These are phyloP conservation scores for Fusarium domesticum DNA, from an alignment of 2,329 filamentous ascomycete genomes.

Conservation along the genomic window DNA sequence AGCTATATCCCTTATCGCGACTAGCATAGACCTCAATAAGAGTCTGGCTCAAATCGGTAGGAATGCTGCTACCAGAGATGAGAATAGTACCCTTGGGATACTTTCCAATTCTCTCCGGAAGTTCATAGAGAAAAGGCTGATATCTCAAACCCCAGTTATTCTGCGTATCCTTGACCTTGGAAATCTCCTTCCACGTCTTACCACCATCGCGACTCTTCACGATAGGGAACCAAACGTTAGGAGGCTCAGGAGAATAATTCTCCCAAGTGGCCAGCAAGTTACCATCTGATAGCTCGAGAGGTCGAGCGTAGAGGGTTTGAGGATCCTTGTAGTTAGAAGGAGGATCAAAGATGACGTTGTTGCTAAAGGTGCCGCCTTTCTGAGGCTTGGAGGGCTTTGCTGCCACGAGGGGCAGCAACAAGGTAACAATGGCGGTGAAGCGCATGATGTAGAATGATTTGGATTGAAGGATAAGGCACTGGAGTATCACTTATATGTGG, in stretches of 20 bases:
- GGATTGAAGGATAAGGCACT: no score
- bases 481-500: no score
- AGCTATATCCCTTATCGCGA: constrained; percentile 56
- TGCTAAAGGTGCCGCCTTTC: constrained; percentile 17
- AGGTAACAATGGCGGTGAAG: constrained; percentile 4
- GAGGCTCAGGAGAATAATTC: constrained; percentile 56
- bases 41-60: constrained; percentile 57
- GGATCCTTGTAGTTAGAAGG: constrained; percentile 41
- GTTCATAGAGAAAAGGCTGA: constrained; percentile 66
- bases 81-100: constrained; percentile 63
- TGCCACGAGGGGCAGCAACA: constrained; percentile 7
- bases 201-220: constrained; percentile 52
- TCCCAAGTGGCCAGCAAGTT: constrained; percentile 54
- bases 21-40: constrained; percentile 69
- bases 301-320: constrained; percentile 44
- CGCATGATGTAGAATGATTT: constrained; percentile 7
- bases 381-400: not conserved
- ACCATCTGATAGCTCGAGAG: constrained; percentile 44
- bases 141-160: constrained; percentile 67
- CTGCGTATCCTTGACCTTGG: constrained; percentile 60
- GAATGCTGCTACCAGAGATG: constrained; percentile 58
- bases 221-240: constrained; percentile 53
- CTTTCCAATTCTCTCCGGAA: constrained; percentile 55
- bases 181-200: constrained; percentile 61
- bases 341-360: constrained; percentile 41